Percentiles rank a stretch among this genome's conserved stretches.
Evolutionary conservation across 176 grass and related monocot genomes (phyloP).

Genomic region (Carex cristatella): DNA sequence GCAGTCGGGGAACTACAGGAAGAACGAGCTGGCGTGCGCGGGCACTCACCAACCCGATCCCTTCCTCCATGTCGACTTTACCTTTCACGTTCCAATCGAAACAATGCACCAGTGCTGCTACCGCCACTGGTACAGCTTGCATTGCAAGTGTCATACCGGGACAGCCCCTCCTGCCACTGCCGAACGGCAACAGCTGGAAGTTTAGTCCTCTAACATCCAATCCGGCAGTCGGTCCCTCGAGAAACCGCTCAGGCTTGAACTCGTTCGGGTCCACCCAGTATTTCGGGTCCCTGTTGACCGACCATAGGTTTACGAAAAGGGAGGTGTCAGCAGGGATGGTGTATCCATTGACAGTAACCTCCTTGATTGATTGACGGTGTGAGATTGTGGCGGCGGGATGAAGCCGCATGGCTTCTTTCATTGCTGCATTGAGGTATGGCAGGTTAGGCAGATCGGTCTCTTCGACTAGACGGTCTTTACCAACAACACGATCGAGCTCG

Average conservation of each 20-base stretch:
- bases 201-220: slow-evolving; percentile 51
- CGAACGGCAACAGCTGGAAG: slow-evolving; percentile 64
- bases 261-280: slow-evolving; percentile 37
- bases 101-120: slow-evolving; percentile 59
- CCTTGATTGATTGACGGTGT: slow-evolving; percentile 35
- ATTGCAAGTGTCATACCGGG: slow-evolving; percentile 52
- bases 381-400: slow-evolving; percentile 30
- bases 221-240: slow-evolving; percentile 2
- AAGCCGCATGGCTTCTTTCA: slow-evolving; percentile 53
- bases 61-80: slow-evolving; percentile 57
- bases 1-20: slow-evolving; percentile 25
- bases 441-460: slow-evolving; percentile 36
- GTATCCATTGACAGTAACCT: slow-evolving; percentile 37
- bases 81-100: slow-evolving; percentile 47
- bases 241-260: slow-evolving; percentile 42
- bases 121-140: slow-evolving; percentile 42
- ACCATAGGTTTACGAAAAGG: slow-evolving; percentile 51
- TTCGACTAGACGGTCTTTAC: slow-evolving; percentile 24
- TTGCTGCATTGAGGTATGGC: slow-evolving; percentile 46
- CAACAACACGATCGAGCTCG: slow-evolving; percentile 35
- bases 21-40: slow-evolving; percentile 39
- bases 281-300: slow-evolving; percentile 41
- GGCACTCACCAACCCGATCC: slow-evolving; percentile 24
- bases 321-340: slow-evolving; percentile 36
- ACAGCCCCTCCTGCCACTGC: slow-evolving; percentile 58